These are phyloP conservation scores for Malassezia pachydermatis DNA, from an alignment of 1,284 basidiomycete genomes.

Conservation along the genomic window DNA sequence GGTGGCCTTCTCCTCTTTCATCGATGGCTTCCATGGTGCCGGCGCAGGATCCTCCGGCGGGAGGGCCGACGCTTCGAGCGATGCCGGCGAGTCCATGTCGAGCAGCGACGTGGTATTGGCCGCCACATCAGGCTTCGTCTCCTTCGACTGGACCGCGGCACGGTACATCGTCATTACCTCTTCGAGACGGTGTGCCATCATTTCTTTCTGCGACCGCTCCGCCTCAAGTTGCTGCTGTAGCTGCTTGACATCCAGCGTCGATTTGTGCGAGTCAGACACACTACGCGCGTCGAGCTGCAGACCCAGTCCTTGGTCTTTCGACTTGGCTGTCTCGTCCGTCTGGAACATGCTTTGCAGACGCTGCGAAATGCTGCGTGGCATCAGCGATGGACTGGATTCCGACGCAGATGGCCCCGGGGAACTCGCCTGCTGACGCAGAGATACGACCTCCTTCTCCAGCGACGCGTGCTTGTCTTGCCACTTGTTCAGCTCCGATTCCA, in stretches of 20 bases:
- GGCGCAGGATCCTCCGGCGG: not conserved
- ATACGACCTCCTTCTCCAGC: not conserved
- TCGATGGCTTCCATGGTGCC: not conserved
- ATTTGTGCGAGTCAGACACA: not conserved
- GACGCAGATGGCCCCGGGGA: too few species aligned
- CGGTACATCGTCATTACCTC: constrained; percentile 9
- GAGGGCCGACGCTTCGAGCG: not conserved
- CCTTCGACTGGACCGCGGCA: not conserved
- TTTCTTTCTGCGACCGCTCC: constrained; percentile 2
- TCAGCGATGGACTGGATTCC: not conserved
- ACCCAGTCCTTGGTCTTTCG: not conserved
- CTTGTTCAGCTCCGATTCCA: too few species aligned
- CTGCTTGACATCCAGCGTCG: not conserved
- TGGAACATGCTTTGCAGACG: constrained; percentile 3
- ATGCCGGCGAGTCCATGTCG: not conserved
- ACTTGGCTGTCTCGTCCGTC: not conserved
- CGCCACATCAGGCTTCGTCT: not conserved
- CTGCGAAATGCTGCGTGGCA: not conserved
- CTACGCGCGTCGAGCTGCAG: not conserved
- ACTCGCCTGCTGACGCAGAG: not conserved
- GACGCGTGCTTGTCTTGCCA: not conserved
- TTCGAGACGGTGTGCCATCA: constrained; percentile 1
- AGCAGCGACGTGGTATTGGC: not conserved
- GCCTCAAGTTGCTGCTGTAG: constrained; percentile 5
- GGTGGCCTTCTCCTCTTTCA: not conserved